Conservation (phyloP, 768 basidiomycete species). For the Tulasnella sp. region DNA sequence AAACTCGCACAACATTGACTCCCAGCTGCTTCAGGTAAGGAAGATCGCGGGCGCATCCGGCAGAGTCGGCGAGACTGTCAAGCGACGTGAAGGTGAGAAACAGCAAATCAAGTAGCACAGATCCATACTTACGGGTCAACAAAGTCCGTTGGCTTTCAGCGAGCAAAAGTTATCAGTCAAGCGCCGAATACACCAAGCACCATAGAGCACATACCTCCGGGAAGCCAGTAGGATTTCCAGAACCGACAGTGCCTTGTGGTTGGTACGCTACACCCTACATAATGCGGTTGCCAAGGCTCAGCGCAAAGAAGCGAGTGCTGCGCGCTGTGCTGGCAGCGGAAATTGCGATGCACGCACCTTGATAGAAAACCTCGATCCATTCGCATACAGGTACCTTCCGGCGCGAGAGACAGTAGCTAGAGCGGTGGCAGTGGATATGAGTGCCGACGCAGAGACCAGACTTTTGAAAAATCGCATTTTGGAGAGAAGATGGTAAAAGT, state of each 20-base stretch:
- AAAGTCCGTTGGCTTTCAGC: constrained; percentile 52
- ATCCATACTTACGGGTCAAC: constrained; percentile 43
- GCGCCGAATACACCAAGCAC: too few relatives aligned
- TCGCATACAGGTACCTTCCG: constrained; percentile 73
- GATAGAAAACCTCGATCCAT: constrained; percentile 77
- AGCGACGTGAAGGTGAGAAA: neutral
- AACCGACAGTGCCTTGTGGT: constrained; percentile 46
- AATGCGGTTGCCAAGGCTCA: neutral
- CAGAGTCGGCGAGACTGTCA: constrained; percentile 42
- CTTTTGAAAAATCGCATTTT: constrained; percentile 9
- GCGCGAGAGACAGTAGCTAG: constrained; percentile 54
- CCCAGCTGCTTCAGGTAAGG: constrained; percentile 63
- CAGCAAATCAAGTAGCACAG: neutral
- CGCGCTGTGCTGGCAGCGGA: neutral
- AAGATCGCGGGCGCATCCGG: constrained; percentile 66
- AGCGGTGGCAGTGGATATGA: constrained; percentile 47
- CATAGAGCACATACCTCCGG: constrained; percentile 34
- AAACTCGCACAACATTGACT: constrained; percentile 75
- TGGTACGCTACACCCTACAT: constrained; percentile 63
- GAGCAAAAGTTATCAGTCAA: constrained; percentile 19
- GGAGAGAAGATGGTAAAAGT: neutral
- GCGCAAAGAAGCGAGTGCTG: neutral
- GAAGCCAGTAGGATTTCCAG: constrained; percentile 38
- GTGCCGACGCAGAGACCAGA: constrained; percentile 25
- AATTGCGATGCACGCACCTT: constrained; percentile 30